These are phyloP conservation scores for Coprinopsis marcescibilis DNA, from an alignment of 768 basidiomycete genomes.

Conservation along the genomic window DNA sequence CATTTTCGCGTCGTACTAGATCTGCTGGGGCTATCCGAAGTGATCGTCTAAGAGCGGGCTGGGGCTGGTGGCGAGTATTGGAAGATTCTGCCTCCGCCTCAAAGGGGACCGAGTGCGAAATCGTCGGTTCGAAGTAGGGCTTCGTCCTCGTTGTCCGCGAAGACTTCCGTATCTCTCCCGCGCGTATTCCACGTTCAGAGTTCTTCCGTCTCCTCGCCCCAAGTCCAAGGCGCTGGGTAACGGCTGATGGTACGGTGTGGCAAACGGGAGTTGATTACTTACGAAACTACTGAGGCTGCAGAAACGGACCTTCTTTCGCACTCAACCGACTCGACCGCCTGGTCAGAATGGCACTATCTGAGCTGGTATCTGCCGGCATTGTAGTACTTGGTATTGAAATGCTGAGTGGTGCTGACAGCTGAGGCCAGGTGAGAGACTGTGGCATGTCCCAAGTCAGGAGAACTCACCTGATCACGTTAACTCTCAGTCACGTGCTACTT, in stretches of 20 bases:
- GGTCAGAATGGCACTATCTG: no score
- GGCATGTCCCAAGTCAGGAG: background rate
- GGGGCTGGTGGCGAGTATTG: no score
- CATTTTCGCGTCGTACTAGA: constrained; percentile 31
- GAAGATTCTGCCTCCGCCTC: no score
- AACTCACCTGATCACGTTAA: background rate
- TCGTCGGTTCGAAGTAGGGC: constrained; percentile 10
- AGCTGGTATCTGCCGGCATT: background rate
- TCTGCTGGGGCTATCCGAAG: constrained; percentile 35
- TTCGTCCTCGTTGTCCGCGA: constrained; percentile 12
- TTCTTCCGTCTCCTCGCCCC: background rate
- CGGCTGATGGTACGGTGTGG: constrained; percentile 1
- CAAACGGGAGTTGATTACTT: background rate
- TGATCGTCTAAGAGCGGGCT: constrained; percentile 20
- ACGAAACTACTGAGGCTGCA: background rate
- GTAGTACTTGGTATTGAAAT: background rate
- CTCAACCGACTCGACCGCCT: constrained; percentile 1
- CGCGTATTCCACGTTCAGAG: background rate
- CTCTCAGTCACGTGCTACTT: background rate
- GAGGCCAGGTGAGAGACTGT: no score
- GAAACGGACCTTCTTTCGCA: constrained; percentile 5
- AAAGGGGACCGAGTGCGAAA: background rate
- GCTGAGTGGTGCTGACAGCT: background rate
- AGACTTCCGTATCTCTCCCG: background rate
- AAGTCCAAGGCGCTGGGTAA: background rate